Percentiles rank a stretch among this genome's conserved stretches.
Evolutionary conservation across 768 basidiomycete species (phyloP).

Genomic region (Lactifluus subvellereus): DNA sequence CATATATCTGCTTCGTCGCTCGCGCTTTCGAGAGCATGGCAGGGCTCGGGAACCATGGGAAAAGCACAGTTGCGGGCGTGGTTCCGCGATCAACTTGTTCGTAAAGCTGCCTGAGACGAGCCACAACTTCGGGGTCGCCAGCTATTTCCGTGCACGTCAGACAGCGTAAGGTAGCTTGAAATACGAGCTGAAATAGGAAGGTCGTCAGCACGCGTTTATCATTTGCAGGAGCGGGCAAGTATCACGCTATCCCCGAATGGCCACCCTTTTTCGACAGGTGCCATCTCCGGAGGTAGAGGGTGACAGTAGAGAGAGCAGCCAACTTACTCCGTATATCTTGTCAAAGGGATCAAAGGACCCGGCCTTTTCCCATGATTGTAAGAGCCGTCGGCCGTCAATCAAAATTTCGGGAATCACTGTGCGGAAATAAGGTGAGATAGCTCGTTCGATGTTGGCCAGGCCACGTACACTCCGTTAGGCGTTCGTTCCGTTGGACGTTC

Average conservation of each 20-base stretch:
- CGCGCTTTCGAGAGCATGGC: conserved; percentile 65
- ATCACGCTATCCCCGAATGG: background rate
- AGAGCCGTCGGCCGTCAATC: conserved; percentile 53
- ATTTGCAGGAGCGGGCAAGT: background rate
- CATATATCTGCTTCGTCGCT: conserved; percentile 72
- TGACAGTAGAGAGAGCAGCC: conserved; percentile 1
- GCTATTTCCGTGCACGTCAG: conserved; percentile 66
- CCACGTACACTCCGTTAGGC: conserved; percentile 53
- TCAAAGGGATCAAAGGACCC: conserved; percentile 70
- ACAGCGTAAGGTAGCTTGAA: conserved; percentile 67
- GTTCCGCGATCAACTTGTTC: conserved; percentile 64
- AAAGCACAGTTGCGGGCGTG: conserved; percentile 63
- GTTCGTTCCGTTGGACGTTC: conserved; percentile 55
- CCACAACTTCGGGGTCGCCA: conserved; percentile 54
- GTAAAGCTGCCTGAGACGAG: conserved; percentile 58
- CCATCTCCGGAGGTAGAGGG: conserved; percentile 7
- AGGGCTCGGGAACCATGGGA: conserved; percentile 72
- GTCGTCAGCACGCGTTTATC: background rate
- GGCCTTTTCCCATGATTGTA: conserved; percentile 59
- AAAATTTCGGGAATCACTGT: conserved; percentile 62
- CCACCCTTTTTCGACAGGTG: conserved; percentile 4
- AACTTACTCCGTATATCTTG: conserved; percentile 56
- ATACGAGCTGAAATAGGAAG: conserved; percentile 41
- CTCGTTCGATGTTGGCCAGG: conserved; percentile 7
- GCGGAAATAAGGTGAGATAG: conserved; percentile 18